Evolutionary conservation across 2,329 filamentous ascomycete species (phyloP).

Genomic region (Xylariales sp.): DNA sequence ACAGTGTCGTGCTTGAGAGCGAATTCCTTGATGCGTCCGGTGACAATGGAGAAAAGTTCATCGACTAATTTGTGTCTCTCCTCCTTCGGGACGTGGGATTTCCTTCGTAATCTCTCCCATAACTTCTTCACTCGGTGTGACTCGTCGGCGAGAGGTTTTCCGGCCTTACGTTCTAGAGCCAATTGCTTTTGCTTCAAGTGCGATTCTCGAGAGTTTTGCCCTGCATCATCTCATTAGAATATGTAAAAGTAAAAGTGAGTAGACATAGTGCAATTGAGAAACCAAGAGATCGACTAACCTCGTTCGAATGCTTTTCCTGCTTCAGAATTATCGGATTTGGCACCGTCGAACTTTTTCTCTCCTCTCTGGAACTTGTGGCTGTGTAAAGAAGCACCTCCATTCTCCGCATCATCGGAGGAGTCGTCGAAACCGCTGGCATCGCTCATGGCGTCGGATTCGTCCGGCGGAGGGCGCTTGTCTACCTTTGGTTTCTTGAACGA

Average conservation of each 20-base stretch:
- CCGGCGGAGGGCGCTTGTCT: conserved; percentile 29
- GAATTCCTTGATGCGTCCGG: conserved; percentile 87
- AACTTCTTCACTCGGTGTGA: conserved; percentile 90
- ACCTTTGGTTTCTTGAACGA: conserved; percentile 28
- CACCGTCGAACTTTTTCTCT: conserved; percentile 15
- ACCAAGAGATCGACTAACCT: conserved; percentile 24
- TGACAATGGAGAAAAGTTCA: conserved; percentile 89
- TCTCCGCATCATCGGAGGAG: conserved; percentile 47
- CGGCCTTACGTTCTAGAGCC: conserved; percentile 81
- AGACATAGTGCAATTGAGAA: not conserved
- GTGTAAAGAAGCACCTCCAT: conserved; percentile 47
- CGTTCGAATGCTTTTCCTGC: conserved; percentile 35
- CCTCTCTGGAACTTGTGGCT: conserved; percentile 31
- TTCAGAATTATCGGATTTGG: conserved; percentile 21
- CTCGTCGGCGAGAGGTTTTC: conserved; percentile 88
- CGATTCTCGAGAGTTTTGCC: conserved; percentile 72
- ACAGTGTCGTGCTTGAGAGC: conserved; percentile 98
- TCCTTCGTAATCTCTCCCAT: conserved; percentile 89
- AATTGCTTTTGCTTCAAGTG: conserved; percentile 91
- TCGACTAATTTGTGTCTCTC: conserved; percentile 83
- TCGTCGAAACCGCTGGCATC: conserved; percentile 34
- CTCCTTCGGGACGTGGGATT: conserved; percentile 87
- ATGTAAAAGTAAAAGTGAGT: not conserved
- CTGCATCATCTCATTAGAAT: conserved; percentile 27
- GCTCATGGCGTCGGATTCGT: conserved; percentile 31